Evolutionary conservation across 2,329 filamentous ascomycete genomes (phyloP), one percentile per base, ranked within the genome.

Genomic region (Myriosclerotinia scirpicola): DNA sequence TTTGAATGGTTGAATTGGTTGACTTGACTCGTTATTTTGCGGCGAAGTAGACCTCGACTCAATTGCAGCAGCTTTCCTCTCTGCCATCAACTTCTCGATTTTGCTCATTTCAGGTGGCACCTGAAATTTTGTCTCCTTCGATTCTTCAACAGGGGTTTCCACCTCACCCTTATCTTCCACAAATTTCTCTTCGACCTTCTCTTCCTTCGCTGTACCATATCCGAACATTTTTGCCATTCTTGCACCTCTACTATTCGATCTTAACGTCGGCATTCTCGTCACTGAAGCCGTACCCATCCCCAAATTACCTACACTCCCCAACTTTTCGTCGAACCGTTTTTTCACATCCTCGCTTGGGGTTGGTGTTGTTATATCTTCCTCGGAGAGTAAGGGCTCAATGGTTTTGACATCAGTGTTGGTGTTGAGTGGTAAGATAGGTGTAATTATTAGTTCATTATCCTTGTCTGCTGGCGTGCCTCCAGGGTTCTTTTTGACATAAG

Each of bases 201-300:
- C 50, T 46, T 52, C 38, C 42, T 60, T 61, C 38, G 50, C 50
- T 17, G 53, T 63, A 20, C 65, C 68, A 53, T 70, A 71, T 11
- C 70, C 70, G 67, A 72, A 71, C 59, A 72, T 55, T 30, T 71
- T 70, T 11, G 70, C 70, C 22, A 72, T 68, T 40, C 67, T 69
- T 44, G 64, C 69, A 5, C 69, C 69, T 44, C 71, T 71, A 20
- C 66, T 64, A 34, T 42, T 66, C 5, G 68, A 59, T 48, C 40
- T 68, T 14, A 67, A 60, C 11, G 60, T 46, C 34, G 53, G 58
- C 40, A 64, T 62, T 44, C 50, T 63, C 8, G 26, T 30, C 7
- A 66, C 20, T n/a, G 48, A 48, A 30, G 56, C 36, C 15, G 42
- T 30, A 2, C 64, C 54, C 44, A 65, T 65, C 17, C 64, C 64